These are phyloP conservation scores for Fusarium annulatum DNA, from an alignment of 2,329 filamentous ascomycete genomes.

Conservation along the genomic window DNA sequence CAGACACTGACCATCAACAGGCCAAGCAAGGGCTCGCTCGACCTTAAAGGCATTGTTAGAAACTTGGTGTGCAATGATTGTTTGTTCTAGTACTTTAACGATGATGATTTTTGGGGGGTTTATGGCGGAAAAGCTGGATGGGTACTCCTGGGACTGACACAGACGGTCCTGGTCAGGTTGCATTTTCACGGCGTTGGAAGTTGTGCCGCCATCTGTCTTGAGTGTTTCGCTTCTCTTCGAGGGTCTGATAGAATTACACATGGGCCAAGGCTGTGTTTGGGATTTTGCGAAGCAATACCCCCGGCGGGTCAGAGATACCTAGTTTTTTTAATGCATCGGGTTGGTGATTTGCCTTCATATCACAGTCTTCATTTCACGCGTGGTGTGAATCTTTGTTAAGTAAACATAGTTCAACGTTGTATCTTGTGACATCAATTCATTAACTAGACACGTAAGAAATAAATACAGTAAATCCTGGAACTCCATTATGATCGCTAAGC, in stretches of 20 bases:
- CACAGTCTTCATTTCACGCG: neutral
- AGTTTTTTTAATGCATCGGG: slow-evolving; percentile 45
- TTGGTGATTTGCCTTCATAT: slow-evolving; percentile 29
- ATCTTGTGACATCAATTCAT: slow-evolving; percentile 15
- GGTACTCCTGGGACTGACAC: slow-evolving; percentile 35
- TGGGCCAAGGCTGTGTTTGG: slow-evolving; percentile 34
- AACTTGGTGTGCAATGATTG: slow-evolving; percentile 12
- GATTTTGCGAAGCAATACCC: slow-evolving; percentile 40
- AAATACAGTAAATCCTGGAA: slow-evolving; percentile 5
- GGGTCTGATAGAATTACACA: slow-evolving; percentile 39
- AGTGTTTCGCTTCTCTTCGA: slow-evolving; percentile 32
- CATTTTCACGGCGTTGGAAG: slow-evolving; percentile 47
- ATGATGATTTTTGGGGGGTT: slow-evolving; percentile 40
- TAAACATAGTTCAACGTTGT: neutral
- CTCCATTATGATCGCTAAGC: slow-evolving; percentile 25
- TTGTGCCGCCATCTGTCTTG: slow-evolving; percentile 42
- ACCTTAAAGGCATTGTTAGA: slow-evolving; percentile 45
- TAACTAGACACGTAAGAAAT: neutral
- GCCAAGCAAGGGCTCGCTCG: slow-evolving; percentile 63
- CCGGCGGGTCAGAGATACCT: slow-evolving; percentile 42
- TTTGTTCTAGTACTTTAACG: slow-evolving; percentile 35
- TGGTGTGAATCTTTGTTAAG: neutral
- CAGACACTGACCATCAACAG: slow-evolving; percentile 44
- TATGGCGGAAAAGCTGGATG: slow-evolving; percentile 37
- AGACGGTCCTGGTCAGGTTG: slow-evolving; percentile 39